Base-by-base conservation (phyloP, 352 stramenopile species). In the Phytophthora kernoviae region DNA sequence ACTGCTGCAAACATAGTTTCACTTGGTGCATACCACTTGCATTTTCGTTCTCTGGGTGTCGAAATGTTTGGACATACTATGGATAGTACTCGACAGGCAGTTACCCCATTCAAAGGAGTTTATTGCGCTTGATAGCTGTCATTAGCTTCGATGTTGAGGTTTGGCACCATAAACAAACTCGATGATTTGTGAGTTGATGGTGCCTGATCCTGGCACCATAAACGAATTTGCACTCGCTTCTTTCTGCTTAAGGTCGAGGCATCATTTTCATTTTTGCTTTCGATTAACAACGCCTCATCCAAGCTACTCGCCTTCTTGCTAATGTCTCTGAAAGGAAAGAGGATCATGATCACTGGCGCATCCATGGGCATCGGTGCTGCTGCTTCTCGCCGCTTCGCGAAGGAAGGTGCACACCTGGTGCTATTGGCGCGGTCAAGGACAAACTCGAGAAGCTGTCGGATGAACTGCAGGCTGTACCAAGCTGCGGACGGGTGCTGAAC, bases 311-410 rank as follows among this genome's bases (percentile, higher is more conserved):
- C 24, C 20, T 15, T 51, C 27, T 22, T 30, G 21, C 12, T 20
- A 54, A 72, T 72, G 63, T 72, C 52, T 24, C 58, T 72, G 40
- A 51, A 48, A n/a, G 52, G 46, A 0, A 64, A 64, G 32, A 37
- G 53, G 11, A 58, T 41, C 22, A 45, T 72, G 20, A 68, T 72
- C 36, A 72, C 58, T 32, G 63, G 63, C 9, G 58, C 63, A 18
- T 72, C 63, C n/a, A 67, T 71, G 63, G 58, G 63, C 18, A 72
- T 72, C 21, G 63, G 63, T 20, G 63, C 58, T 41, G 58, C 63
- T 8, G 66, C 63, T 36, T 57, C 57, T 2, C 62, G 39, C 6
- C 44, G 45, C 8, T 56, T 71, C 41, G 62, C 57, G 5, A 45
- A 53, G 15, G 20, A 67, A 41, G 63, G 52, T 30, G 44, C 57